Base-by-base conservation (phyloP, 257 asterid species). In the Penstemon barbatus region DNA sequence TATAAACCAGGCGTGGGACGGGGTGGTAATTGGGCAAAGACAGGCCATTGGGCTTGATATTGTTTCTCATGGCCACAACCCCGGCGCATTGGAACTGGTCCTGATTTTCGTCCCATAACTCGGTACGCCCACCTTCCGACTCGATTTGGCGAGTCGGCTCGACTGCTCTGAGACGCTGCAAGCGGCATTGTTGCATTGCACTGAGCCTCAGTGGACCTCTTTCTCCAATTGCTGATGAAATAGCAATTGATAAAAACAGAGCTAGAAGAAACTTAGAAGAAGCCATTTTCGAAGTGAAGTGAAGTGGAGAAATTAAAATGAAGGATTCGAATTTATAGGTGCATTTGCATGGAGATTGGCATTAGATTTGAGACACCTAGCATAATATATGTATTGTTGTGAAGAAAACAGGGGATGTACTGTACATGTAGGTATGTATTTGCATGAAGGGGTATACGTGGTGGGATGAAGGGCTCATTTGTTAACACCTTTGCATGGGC, bases 51-150 rank as follows among this genome's bases (percentile, higher is more conserved):
- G 85, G 86, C 3, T 74, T 70, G 63, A 88, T 41, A 3, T 58
- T 68, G 70, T 60, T 79, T 57, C 77, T 82, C 82, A 79, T 68
- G 40, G 96, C 74, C 5, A 72, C 84, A 7, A 82, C 83, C 45
- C 91, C 96, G 65, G 82, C 95, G 19, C 96, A 87, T 45, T 87
- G 96, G 76, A 89, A 85, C 68, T 87, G 89, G 10, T 69, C 70
- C 50, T 77, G 80, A 1, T 48, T 43, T 63, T 85, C 86, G 3
- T 87, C 83, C 95, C 96, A 89, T 0, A 82, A 2, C 81, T 89
- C 92, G 13, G 86, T 71, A 13, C 33, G 0, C 39, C 96, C 91
- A 13, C 92, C 95, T 67, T 89, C 90, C 1, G 86, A 81, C 6
- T 76, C 67, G 57, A 89, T 62, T 46, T 65, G 70, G 3, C 58